These are phyloP conservation scores for Ceratocystis variospora DNA, from an alignment of 2,329 filamentous ascomycete genomes.

Conservation along the genomic window DNA sequence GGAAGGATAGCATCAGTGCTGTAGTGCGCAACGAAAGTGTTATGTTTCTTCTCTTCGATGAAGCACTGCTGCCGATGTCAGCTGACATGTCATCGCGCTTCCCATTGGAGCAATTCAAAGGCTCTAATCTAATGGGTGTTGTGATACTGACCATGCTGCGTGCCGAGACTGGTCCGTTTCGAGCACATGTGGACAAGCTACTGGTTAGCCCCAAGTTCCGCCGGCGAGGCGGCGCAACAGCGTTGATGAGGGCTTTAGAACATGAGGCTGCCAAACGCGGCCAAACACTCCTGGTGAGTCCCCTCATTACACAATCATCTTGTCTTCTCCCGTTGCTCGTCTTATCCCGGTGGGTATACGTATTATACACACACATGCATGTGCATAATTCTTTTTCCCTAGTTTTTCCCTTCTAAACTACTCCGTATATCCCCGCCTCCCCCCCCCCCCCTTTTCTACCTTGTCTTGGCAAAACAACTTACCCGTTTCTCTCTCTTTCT, in stretches of 20 bases:
- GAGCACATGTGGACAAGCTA: constrained; percentile 43
- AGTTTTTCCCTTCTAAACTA: background rate
- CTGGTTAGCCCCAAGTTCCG: constrained; percentile 41
- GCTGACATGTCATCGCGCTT: background rate
- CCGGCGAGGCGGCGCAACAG: constrained; percentile 37
- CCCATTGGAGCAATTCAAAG: constrained; percentile 27
- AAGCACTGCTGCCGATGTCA: constrained; percentile 17
- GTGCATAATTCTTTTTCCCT: background rate
- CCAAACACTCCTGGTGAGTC: constrained; percentile 40
- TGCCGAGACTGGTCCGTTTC: constrained; percentile 42
- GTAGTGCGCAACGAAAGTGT: constrained; percentile 32
- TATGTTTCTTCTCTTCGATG: constrained; percentile 40
- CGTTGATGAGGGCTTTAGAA: constrained; percentile 42
- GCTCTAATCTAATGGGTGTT: constrained; percentile 39
- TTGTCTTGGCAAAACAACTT: background rate
- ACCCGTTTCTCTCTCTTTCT: background rate
- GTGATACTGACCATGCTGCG: constrained; percentile 40
- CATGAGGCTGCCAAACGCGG: constrained; percentile 36
- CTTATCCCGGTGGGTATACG: too few relatives aligned
- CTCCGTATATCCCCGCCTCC: background rate
- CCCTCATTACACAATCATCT: background rate
- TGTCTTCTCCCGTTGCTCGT: too few relatives aligned
- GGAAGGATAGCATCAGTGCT: constrained; percentile 40
- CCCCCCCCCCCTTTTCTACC: background rate
- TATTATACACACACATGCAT: background rate